Evolutionary conservation across 306 rosid genomes (phyloP), one percentile per base, ranked within the genome.

Genomic region (Trichosanthes truncata): DNA sequence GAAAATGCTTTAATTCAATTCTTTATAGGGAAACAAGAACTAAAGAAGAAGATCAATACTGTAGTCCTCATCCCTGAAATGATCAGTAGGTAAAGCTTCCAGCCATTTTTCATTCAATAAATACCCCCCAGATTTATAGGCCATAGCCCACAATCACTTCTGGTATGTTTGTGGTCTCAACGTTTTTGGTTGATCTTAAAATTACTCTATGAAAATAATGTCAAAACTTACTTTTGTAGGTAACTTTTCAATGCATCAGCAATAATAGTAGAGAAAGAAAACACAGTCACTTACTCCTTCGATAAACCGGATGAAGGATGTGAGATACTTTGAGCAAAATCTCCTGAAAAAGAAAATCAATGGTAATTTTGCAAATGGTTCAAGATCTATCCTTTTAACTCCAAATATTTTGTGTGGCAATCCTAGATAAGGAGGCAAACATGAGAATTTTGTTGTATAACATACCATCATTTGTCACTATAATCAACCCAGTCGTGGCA

Each of bases 381-480:
- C 33, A 35, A 76, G 38, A 72, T 45, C 56, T 46, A 72, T 46
- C n/a, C 41, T 41, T 73, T 15, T 3, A 46, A 73, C 59, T 45
- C 13, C 60, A 26, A 25, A 4, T 25, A 1, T 72, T 73, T 73
- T 48, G 11, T 71, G 15, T 8, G 36, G 20, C 23, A 73, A 48
- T 73, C 77, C 21, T 73, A 73, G n/a, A 73, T 23, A 73, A 12
- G 59, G 40, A 73, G 25, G 77, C 53, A 25, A 48, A 59, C 12
- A 12, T 46, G 15, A 48, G 20, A 15, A 43, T 41, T 72, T 14
- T 73, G 5, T 72, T n/a, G 13, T 26, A 48, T 0, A 14, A 65
- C 85, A 48, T 80, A 91, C 98, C 98, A 72, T 94, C 98, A 83
- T 94, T 92, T 55, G 98, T 94, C 83, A 94, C 97, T 82, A 94